A percentile compares a stretch with the other conserved stretches of the same genome.
Evolutionary conservation across 495 filamentous ascomycete genomes (phyloP).

Genomic region (Xylaria scruposa): DNA sequence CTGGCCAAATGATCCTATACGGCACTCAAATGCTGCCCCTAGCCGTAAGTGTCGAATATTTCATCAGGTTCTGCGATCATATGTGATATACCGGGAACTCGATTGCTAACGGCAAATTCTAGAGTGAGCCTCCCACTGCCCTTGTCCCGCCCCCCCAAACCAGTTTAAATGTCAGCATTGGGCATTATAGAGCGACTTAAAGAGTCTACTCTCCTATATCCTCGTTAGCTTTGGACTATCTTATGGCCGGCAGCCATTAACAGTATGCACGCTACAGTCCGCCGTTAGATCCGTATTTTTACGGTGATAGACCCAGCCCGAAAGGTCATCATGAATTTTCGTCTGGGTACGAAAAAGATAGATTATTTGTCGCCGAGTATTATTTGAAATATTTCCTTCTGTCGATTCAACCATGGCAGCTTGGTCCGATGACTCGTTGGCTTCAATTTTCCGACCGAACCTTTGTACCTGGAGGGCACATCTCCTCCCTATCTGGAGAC

Average conservation of each 20-base stretch:
- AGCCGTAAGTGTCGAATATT: conserved; percentile 3
- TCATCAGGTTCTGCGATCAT: neutral
- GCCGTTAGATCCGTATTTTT: neutral
- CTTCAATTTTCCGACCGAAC: neutral
- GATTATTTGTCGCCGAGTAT: neutral
- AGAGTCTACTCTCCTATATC: neutral
- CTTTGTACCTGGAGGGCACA: conserved; percentile 7
- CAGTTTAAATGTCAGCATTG: neutral
- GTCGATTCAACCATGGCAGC: neutral
- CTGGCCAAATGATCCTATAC: neutral
- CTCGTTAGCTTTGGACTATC: neutral
- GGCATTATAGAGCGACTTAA: neutral
- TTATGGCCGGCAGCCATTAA: neutral
- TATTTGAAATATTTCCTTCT: too few species aligned
- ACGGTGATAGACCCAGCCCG: neutral
- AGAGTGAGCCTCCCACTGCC: conserved; percentile 9
- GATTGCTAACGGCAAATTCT: neutral
- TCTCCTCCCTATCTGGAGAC: neutral
- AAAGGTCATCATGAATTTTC: neutral
- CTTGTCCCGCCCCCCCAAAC: neutral
- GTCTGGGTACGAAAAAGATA: conserved; percentile 2
- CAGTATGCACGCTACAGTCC: neutral
- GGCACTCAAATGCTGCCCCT: conserved; percentile 13
- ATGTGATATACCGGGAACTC: neutral
- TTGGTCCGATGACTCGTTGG: neutral